Evolutionary conservation across 1,284 basidiomycete genomes (phyloP).

Genomic region (Apiotrichum sp.): DNA sequence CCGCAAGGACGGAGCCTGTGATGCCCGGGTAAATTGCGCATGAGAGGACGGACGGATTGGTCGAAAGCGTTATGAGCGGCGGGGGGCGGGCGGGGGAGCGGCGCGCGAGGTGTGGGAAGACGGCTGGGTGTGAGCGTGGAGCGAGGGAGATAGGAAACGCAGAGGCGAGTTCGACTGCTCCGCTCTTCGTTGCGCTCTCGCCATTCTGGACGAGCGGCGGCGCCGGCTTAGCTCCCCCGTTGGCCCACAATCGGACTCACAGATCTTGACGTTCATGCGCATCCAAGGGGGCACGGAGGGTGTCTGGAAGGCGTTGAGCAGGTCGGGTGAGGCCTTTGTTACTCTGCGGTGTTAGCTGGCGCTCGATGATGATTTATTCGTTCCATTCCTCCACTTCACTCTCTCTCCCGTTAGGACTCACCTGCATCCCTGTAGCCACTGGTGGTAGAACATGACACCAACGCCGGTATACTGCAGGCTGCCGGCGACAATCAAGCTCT

Average conservation of each 20-base stretch:
- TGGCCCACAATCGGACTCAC: constrained; percentile 20
- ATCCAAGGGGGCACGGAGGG: constrained; percentile 38
- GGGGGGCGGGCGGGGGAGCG: constrained; percentile 19
- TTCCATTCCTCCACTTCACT: no score
- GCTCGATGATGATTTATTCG: no score
- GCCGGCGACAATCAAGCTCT: constrained; percentile 38
- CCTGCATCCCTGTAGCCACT: constrained; percentile 31
- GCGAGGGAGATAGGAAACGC: no score
- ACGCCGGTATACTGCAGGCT: constrained; percentile 39
- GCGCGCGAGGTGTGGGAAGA: constrained; percentile 17
- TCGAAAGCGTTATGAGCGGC: constrained; percentile 27
- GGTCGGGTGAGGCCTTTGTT: constrained; percentile 38
- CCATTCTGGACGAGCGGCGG: no score
- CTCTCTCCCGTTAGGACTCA: constrained; percentile 7
- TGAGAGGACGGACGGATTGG: constrained; percentile 29
- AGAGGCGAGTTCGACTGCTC: no score
- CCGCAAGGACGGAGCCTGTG: constrained; percentile 36
- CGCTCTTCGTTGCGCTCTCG: no score
- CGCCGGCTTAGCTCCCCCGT: no score
- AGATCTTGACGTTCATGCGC: constrained; percentile 44
- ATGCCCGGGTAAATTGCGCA: constrained; percentile 37
- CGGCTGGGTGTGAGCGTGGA: constrained; percentile 8
- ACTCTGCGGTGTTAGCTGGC: constrained; percentile 14
- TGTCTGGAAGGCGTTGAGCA: constrained; percentile 37
- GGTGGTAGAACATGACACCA: constrained; percentile 41